Base-by-base conservation (phyloP, 306 rosid species). In the Vigna unguiculata region DNA sequence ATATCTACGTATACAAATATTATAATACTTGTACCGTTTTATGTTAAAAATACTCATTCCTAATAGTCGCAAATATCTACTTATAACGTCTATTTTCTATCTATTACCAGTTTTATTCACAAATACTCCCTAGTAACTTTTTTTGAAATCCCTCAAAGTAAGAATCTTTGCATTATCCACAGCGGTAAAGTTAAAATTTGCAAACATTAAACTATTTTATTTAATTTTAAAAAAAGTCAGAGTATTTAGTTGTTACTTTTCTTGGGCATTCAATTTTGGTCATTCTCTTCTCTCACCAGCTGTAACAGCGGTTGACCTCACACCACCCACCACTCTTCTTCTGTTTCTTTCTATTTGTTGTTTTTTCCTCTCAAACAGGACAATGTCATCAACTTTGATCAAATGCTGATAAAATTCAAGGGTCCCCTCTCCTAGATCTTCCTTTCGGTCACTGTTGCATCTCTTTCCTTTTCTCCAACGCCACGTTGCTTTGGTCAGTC, bases 401-500 rank as follows among this genome's bases (percentile, higher is more conserved):
- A 20, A 54, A 30, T 67, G 59, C 61, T 32, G 64, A 70, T 70
- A 10, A 40, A 58, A 62, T 61, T 43, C n/a, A 38, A 57, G 54
- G 52, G 74, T 45, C 66, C 71, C 60, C 12, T 43, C 47, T 40
- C 45, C 12, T 40, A 9, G 82, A 76, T 84, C 85, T 71, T 61
- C 75, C 73, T 72, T 80, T 46, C 51, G 21, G 49, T 80, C 36
- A 51, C 78, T 60, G 22, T 76, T 80, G 43, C 57, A 71, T 80
- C 77, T 72, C 77, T 76, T 74, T 32, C 85, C 73, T 32, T 72
- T 36, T 9, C 34, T 57, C 79, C 60, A 28, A 21, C 12, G 41
- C 82, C 55, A 65, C 74, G 69, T 57, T 72, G 67, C 80, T 69
- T 78, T 77, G 80, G 87, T 84, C 17, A 72, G 85, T 71, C 43